Evolutionary conservation across 805 yeast genomes (phyloP).

Genomic region (Wickerhamiella nectarea): DNA sequence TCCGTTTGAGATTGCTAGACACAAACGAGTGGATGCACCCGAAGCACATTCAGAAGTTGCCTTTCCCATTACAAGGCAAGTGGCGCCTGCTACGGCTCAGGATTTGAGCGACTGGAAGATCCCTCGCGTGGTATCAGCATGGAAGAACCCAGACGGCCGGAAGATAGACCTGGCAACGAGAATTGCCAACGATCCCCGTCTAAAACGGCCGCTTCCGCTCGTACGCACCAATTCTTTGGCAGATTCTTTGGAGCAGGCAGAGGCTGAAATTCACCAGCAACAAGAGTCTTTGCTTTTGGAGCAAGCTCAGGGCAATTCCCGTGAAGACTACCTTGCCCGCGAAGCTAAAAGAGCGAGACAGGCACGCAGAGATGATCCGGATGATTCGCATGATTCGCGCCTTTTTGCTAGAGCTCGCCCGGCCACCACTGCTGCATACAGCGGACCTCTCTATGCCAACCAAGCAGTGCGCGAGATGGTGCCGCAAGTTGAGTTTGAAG

Average conservation of each 20-base stretch:
- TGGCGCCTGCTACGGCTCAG: conserved; percentile 43
- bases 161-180: conserved; percentile 71
- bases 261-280: conserved; percentile 31
- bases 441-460: conserved; percentile 41
- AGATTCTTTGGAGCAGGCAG: conserved; percentile 13
- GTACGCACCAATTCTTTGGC: conserved; percentile 39
- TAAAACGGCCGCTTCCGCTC: conserved; percentile 25
- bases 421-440: conserved; percentile 34
- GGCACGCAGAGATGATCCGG: conserved; percentile 21
- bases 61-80: conserved; percentile 42
- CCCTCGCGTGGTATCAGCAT: conserved; percentile 83
- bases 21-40: conserved; percentile 59
- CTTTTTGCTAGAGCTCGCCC: conserved; percentile 37
- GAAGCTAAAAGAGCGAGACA: conserved; percentile 28
- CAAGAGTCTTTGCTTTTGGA: conserved; percentile 30
- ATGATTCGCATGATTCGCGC: conserved; percentile 43
- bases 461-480: conserved; percentile 39
- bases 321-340: conserved; percentile 40
- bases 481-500: conserved; percentile 27
- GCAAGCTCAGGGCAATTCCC: conserved; percentile 27
- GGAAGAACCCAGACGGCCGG: conserved; percentile 90
- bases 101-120: conserved; percentile 74
- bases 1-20: conserved; percentile 75
- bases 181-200: conserved; percentile 36
- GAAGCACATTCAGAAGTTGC: conserved; percentile 61